Percentiles rank a stretch among this genome's conserved stretches.
phyloP scores from a whole-genome alignment of 345 rosid genomes.

The Eucalyptus leucophloia region DNA sequence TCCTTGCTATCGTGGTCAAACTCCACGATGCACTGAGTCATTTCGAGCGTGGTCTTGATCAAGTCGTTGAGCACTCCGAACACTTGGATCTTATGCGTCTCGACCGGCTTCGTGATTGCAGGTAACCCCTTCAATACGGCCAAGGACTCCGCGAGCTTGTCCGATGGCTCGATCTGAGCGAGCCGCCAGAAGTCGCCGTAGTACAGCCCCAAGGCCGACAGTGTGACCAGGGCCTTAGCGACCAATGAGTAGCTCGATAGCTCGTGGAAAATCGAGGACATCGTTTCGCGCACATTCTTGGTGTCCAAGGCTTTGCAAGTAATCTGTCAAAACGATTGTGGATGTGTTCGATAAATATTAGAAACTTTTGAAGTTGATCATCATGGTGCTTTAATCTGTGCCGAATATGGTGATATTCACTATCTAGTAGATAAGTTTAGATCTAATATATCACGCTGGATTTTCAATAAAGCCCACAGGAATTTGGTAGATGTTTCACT shows the following conservation, averaged over 20 bases:
- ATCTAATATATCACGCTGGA: neutral
- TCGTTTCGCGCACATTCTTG: neutral
- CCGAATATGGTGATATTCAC: neutral
- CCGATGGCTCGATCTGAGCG: neutral
- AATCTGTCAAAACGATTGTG: neutral
- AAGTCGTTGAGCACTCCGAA: neutral
- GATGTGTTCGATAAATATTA: neutral
- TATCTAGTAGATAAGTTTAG: neutral
- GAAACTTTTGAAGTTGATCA: neutral
- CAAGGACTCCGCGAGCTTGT: neutral
- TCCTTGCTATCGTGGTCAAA: neutral
- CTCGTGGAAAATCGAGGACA: neutral
- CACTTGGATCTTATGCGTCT: neutral
- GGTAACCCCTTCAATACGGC: neutral
- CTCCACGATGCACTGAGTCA: neutral
- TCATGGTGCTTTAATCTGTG: neutral
- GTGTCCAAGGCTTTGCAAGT: constrained; percentile 1
- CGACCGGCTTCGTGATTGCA: neutral
- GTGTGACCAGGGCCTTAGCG: neutral
- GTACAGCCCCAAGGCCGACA: neutral
- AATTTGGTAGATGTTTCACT: neutral
- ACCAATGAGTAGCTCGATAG: neutral
- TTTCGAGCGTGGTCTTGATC: neutral
- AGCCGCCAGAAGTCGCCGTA: constrained; percentile 2
- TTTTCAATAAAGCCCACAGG: neutral